These are phyloP conservation scores for Funneliformis caledonium DNA, from an alignment of 371 early-diverging fungal species.

Conservation along the genomic window DNA sequence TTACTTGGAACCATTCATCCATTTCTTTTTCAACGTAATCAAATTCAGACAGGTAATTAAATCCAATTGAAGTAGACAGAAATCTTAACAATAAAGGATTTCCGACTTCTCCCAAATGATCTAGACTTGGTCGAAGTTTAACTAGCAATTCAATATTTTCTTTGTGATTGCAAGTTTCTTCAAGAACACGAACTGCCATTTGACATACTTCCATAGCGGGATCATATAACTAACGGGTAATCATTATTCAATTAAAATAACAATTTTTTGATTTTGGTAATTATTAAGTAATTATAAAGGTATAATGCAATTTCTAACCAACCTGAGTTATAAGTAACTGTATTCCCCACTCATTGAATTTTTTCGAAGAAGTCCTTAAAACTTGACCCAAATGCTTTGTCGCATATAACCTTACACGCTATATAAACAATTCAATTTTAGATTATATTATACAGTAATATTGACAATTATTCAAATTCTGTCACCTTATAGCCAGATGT, in stretches of 20 bases:
- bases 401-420: conserved; percentile 77
- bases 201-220: conserved; percentile 77
- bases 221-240: conserved; percentile 68
- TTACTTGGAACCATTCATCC: conserved; percentile 84
- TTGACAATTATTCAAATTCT: background rate
- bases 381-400: conserved; percentile 74
- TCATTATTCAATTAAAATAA: background rate
- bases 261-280: background rate
- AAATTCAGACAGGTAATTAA: conserved; percentile 69
- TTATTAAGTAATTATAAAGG: background rate
- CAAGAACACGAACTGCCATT: conserved; percentile 71
- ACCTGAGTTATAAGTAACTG: conserved; percentile 75
- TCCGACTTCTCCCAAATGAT: conserved; percentile 74
- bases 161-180: conserved; percentile 72
- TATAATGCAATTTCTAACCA: conserved; percentile 2
- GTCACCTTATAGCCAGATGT: conserved; percentile 75
- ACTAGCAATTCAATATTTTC: conserved; percentile 72
- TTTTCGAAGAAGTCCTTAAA: conserved; percentile 61
- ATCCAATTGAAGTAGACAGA: conserved; percentile 75
- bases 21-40: conserved; percentile 81
- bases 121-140: conserved; percentile 70
- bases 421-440: background rate
- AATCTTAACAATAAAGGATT: conserved; percentile 72
- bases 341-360: conserved; percentile 80
- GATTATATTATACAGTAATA: background rate